Evolutionary conservation across 805 yeast genomes (phyloP).

Genomic region (Suhomyces sp.): DNA sequence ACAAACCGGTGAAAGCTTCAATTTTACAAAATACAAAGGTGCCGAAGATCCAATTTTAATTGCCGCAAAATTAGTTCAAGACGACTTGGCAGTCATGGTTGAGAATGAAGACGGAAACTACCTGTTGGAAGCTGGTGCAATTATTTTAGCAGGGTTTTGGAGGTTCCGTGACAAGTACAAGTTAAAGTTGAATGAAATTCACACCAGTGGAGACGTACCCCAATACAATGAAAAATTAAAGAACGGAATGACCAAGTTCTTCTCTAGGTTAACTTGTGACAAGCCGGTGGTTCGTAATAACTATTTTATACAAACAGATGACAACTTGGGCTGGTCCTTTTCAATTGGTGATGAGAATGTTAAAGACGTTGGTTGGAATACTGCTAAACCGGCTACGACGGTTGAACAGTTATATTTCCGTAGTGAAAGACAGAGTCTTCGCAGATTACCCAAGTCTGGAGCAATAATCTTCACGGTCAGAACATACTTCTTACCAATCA

Average conservation of each 20-base stretch:
- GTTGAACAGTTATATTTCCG: slow-evolving; percentile 51
- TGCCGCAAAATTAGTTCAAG: slow-evolving; percentile 58
- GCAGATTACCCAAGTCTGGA: slow-evolving; percentile 60
- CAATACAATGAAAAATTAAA: slow-evolving; percentile 57
- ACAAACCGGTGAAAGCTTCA: slow-evolving; percentile 51
- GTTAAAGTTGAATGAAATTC: slow-evolving; percentile 54
- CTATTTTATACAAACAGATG: slow-evolving; percentile 64
- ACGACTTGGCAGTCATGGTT: slow-evolving; percentile 65
- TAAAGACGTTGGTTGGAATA: slow-evolving; percentile 54
- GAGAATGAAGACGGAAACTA: slow-evolving; percentile 59
- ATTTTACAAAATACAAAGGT: slow-evolving; percentile 21
- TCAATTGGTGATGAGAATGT: slow-evolving; percentile 57
- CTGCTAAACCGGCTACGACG: slow-evolving; percentile 50
- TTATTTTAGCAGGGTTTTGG: slow-evolving; percentile 69
- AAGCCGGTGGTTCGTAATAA: slow-evolving; percentile 66
- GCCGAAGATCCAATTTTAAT: slow-evolving; percentile 57
- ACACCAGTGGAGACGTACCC: slow-evolving; percentile 67
- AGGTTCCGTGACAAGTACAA: slow-evolving; percentile 58
- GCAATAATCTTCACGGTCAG: slow-evolving; percentile 58
- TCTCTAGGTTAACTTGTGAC: slow-evolving; percentile 53
- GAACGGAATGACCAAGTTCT: slow-evolving; percentile 65
- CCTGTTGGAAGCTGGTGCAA: slow-evolving; percentile 57
- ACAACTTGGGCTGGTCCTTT: slow-evolving; percentile 59
- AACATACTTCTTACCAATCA: slow-evolving; percentile 58
- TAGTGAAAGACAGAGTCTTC: slow-evolving; percentile 61